Percentiles rank a stretch among this genome's conserved stretches.
These are phyloP conservation scores for Globisporangium cederbergense DNA, from an alignment of 352 stramenopile genomes.

Conservation along the genomic window DNA sequence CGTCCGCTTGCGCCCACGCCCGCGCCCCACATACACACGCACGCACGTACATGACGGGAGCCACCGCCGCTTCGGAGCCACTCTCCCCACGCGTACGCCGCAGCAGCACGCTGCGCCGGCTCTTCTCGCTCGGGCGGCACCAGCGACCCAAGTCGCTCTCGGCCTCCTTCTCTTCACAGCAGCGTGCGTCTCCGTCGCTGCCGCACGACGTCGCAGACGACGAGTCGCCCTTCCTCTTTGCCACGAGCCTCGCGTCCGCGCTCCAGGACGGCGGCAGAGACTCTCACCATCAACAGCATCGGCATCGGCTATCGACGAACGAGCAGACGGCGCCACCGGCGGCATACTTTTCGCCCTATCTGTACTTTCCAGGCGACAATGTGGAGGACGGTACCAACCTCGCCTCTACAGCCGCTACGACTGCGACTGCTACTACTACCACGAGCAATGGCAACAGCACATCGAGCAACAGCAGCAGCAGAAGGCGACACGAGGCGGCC, in stretches of 20 bases:
- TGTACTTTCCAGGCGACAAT: conserved; percentile 15
- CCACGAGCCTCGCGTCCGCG: conserved; percentile 14
- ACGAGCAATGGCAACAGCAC: neutral
- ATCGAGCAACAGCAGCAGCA: conserved; percentile 1
- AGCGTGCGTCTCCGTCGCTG: conserved; percentile 1
- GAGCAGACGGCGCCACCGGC: neutral
- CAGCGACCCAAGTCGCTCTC: conserved; percentile 1
- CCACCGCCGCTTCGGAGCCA: neutral
- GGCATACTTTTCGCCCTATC: conserved; percentile 16
- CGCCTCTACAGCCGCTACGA: neutral
- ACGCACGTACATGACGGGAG: neutral
- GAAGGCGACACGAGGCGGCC: neutral
- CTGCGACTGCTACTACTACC: neutral
- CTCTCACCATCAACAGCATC: neutral
- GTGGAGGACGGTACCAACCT: neutral
- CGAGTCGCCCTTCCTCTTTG: conserved; percentile 14
- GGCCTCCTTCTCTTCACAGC: neutral
- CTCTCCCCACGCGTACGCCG: neutral
- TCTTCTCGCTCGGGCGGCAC: conserved; percentile 15
- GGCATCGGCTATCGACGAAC: neutral
- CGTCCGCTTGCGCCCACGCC: too few species aligned
- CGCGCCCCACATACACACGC: neutral
- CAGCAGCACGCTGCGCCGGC: conserved; percentile 11
- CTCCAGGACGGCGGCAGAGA: conserved; percentile 1
- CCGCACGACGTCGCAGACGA: neutral